Evolutionary conservation across 2,329 filamentous ascomycete species (phyloP).

Genomic region (Fusarium keratoplasticum): DNA sequence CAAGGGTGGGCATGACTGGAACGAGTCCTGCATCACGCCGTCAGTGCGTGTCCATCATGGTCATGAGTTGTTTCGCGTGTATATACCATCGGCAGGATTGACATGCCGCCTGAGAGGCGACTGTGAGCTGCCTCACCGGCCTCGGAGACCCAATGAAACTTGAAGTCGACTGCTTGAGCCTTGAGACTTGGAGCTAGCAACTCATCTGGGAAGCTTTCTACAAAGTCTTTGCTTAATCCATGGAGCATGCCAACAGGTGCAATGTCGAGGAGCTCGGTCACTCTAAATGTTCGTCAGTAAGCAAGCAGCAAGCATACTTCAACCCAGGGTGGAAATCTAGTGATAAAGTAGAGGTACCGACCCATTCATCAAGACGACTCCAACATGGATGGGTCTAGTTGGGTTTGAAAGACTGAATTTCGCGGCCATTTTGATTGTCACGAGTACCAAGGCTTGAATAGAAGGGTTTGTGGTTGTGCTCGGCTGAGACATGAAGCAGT

Average conservation of each 20-base stretch:
- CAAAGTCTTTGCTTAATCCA: constrained; percentile 27
- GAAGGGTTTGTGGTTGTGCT: neutral
- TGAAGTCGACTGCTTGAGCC: constrained; percentile 42
- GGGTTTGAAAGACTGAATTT: constrained; percentile 16
- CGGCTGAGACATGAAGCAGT: neutral
- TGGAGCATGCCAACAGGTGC: constrained; percentile 49
- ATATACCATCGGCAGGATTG: constrained; percentile 45
- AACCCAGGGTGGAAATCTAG: no score
- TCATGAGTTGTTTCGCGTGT: fast-evolving
- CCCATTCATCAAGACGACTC: constrained; percentile 32
- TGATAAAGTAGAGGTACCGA: neutral
- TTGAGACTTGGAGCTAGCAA: constrained; percentile 25
- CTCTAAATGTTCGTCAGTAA: neutral
- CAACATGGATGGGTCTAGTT: constrained; percentile 20
- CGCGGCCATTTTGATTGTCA: neutral
- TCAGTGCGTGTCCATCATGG: neutral
- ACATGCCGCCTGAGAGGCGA: constrained; percentile 43
- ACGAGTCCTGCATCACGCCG: constrained; percentile 48
- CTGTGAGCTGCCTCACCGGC: constrained; percentile 11
- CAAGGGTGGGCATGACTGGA: constrained; percentile 52
- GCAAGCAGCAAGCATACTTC: neutral
- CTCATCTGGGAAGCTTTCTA: constrained; percentile 27
- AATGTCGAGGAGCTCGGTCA: constrained; percentile 52
- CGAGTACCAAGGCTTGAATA: neutral
- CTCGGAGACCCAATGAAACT: constrained; percentile 52